A percentile compares a stretch with the other conserved stretches of the same genome.
These are phyloP conservation scores for Leucocoprinus sp. DNA, from an alignment of 768 basidiomycete species.

Conservation along the genomic window DNA sequence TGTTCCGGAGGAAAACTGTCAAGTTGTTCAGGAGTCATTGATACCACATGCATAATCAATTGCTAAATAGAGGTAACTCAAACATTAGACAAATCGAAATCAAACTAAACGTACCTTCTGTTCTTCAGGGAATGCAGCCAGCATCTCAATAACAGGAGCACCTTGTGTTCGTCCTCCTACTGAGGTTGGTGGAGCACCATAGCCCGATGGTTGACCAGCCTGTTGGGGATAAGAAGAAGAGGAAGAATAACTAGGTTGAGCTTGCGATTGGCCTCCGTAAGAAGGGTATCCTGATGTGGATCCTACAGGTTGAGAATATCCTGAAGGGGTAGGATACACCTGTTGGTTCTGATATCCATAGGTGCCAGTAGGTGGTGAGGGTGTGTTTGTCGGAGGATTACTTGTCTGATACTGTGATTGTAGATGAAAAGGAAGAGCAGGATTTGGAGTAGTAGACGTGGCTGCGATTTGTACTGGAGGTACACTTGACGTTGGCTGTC, in stretches of 20 bases:
- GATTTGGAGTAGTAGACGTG: slow-evolving; percentile 21
- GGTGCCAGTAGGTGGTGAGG: slow-evolving; percentile 20
- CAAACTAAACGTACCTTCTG: slow-evolving; percentile 45
- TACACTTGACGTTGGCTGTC: slow-evolving; percentile 18
- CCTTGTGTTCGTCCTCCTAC: slow-evolving; percentile 1
- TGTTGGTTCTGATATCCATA: slow-evolving; percentile 17
- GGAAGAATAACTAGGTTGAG: slow-evolving; percentile 13
- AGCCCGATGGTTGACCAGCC: slow-evolving; percentile 15
- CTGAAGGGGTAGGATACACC: slow-evolving; percentile 1
- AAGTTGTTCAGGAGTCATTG: slow-evolving; percentile 83
- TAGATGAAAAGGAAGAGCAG: slow-evolving; percentile 41
- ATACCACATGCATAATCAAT: slow-evolving; percentile 69
- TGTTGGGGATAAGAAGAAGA: slow-evolving; percentile 17
- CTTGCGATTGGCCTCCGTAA: slow-evolving; percentile 12
- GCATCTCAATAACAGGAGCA: slow-evolving; percentile 25
- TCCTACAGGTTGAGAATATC: slow-evolving; percentile 13
- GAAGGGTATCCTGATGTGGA: slow-evolving; percentile 9
- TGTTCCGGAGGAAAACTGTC: slow-evolving; percentile 65
- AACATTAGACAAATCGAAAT: slow-evolving; percentile 8
- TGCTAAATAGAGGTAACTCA: slow-evolving; percentile 32
- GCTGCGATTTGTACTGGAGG: slow-evolving; percentile 18
- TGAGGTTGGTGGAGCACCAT: slow-evolving; percentile 18
- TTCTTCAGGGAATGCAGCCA: slow-evolving; percentile 57
- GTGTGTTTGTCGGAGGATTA: slow-evolving; percentile 22
- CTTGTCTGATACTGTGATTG: slow-evolving; percentile 28